Conservation (phyloP, 73 alveolate genomes). For the Stentor roeselii region DNA sequence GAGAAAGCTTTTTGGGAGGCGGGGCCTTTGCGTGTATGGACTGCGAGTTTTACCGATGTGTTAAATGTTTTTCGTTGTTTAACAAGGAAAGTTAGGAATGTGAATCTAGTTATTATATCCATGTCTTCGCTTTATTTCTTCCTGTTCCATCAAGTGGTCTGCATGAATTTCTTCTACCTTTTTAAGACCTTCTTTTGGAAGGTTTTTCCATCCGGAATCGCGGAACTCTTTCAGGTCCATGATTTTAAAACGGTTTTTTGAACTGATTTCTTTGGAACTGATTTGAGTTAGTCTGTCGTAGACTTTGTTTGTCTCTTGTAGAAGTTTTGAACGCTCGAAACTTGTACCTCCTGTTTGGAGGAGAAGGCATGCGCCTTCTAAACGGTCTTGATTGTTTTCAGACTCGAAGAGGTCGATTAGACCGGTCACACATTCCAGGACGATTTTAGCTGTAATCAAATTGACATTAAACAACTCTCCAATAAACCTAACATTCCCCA, state of each 20-base stretch:
- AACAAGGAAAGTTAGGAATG: too few relatives aligned
- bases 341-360: background rate
- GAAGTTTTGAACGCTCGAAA: background rate
- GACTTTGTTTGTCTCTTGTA: background rate
- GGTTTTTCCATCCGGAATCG: constrained; percentile 3
- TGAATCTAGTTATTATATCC: background rate
- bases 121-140: background rate
- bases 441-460: constrained; percentile 8
- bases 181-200: background rate
- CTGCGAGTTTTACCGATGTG: background rate
- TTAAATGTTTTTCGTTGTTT: background rate
- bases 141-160: constrained; percentile 1
- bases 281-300: background rate
- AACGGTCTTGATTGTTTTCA: background rate
- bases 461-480: constrained; percentile 15
- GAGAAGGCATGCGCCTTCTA: constrained; percentile 21
- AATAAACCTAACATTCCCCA: constrained; percentile 26
- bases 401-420: background rate
- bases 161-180: constrained; percentile 21
- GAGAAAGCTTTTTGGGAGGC: background rate
- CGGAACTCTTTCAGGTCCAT: background rate
- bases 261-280: background rate
- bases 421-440: background rate
- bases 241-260: constrained; percentile 1
- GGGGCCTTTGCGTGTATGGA: background rate